Evolutionary conservation across 1,284 basidiomycete species (phyloP), one percentile per base, ranked within the genome.

Genomic region (Hypsizygus ulmarius): DNA sequence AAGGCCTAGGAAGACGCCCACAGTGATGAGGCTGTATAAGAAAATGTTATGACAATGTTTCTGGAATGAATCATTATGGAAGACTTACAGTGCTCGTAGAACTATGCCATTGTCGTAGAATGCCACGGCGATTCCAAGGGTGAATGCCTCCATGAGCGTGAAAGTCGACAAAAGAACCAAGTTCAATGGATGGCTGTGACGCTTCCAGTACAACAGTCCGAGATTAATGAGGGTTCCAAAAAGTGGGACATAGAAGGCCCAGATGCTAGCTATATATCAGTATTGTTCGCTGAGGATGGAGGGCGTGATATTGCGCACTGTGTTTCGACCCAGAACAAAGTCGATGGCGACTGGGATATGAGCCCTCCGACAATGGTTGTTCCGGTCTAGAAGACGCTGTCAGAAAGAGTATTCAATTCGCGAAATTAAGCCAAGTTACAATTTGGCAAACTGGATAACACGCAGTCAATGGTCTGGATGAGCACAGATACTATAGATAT

Each of bases 1-100:
- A 51, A 95, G 70, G 2, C 92, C 93, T 38, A 90, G 65, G 78
- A 96, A 96, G 38, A 93, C 82, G 28, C 92, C 91, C 11, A 87
- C 71, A 0, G 93, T 95, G 59, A 95, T 90, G 39, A 93, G 62
- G 48, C 85, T 88, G 21, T 14, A 29, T 21, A 3, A 25, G 4
- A 25, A 1, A 25, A 1, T 25, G 34, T 34, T 30, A n/a, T 29
- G 36, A 45, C 19, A 43, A 21, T 6, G 14, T 43, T 9, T 11
- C 7, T 6, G 36, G 21, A 9, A 30, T 2, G 16, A 32, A 37
- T 27, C 43, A 42, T 19, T 28, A 30, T 40, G 30, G 36, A 5
- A 18, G 5, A 70, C 84, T 63, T 62, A 88, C 81, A 95, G 65
- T 1, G 93, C 93, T 63, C 94, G 87, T 19, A 95, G 68, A n/a